Conservation (phyloP, 441 rosid genomes). For the Pelargonium fulgidum region DNA sequence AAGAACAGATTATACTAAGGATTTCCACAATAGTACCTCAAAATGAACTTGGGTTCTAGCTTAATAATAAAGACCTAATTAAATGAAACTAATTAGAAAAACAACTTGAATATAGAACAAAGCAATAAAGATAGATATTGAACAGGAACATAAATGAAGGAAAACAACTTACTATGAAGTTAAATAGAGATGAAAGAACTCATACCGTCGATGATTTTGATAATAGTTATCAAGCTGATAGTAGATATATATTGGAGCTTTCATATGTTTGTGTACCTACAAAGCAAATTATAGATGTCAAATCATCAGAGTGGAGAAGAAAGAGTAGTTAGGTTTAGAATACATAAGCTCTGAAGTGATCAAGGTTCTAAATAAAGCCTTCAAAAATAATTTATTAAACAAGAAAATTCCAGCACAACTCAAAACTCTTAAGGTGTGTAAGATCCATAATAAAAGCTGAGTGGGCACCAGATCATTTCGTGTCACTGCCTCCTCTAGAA, state of each 20-base stretch:
- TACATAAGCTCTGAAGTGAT: not conserved
- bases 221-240: constrained; percentile 89
- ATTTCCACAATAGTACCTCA: too few species aligned
- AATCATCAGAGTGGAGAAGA: constrained; percentile 13
- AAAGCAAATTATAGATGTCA: constrained; percentile 18
- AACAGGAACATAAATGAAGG: not conserved
- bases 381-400: not conserved
- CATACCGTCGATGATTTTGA: constrained; percentile 79
- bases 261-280: constrained; percentile 71
- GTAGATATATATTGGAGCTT: constrained; percentile 76
- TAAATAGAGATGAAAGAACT: constrained; percentile 17
- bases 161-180: constrained; percentile 9
- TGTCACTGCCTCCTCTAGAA: not conserved
- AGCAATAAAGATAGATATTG: not conserved
- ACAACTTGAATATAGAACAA: not conserved
- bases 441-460: not conserved
- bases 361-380: not conserved
- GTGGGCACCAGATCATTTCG: not conserved
- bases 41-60: not conserved
- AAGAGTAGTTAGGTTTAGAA: not conserved
- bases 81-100: not conserved
- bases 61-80: not conserved
- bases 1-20: not conserved
- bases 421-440: too few species aligned
- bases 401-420: not conserved